These are phyloP conservation scores for Salinomyces thailandicus DNA, from an alignment of 2,329 filamentous ascomycete species.

Conservation along the genomic window DNA sequence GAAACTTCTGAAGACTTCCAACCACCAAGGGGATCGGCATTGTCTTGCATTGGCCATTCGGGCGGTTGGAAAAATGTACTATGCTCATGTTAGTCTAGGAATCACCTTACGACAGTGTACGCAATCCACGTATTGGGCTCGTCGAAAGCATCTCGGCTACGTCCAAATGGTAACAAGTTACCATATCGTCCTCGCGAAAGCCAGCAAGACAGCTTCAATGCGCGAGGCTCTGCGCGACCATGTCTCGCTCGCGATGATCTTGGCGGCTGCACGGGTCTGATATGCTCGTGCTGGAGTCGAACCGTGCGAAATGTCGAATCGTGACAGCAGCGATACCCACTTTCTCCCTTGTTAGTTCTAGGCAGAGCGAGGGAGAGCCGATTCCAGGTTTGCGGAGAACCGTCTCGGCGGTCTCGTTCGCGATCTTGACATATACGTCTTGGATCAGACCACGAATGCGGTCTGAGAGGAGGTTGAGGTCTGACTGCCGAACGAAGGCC, in stretches of 20 bases:
- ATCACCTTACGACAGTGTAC: not conserved
- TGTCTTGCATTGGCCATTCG: constrained; percentile 31
- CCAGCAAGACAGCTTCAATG: constrained; percentile 20
- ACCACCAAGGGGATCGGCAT: constrained; percentile 28
- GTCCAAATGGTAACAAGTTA: constrained; percentile 33
- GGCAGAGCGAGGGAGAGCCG: constrained; percentile 14
- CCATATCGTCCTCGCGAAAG: constrained; percentile 32
- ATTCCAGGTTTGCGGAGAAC: constrained; percentile 28
- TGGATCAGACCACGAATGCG: constrained; percentile 25
- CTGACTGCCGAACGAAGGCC: constrained; percentile 20
- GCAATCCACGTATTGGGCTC: constrained; percentile 33
- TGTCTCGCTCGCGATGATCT: constrained; percentile 27
- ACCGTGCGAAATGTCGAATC: constrained; percentile 19
- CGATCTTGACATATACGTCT: constrained; percentile 26
- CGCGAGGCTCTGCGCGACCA: constrained; percentile 17
- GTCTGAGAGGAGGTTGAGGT: constrained; percentile 19
- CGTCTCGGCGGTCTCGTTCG: constrained; percentile 14
- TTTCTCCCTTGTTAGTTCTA: constrained; percentile 23
- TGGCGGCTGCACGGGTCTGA: constrained; percentile 19
- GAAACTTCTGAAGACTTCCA: constrained; percentile 28
- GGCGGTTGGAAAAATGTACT: constrained; percentile 29
- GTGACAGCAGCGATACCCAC: constrained; percentile 24
- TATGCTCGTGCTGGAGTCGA: constrained; percentile 15
- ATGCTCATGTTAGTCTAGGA: not conserved
- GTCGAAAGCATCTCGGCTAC: constrained; percentile 22